Evolutionary conservation across 2,329 filamentous ascomycete genomes (phyloP).

Genomic region (Stagonosporopsis rhizophila): DNA sequence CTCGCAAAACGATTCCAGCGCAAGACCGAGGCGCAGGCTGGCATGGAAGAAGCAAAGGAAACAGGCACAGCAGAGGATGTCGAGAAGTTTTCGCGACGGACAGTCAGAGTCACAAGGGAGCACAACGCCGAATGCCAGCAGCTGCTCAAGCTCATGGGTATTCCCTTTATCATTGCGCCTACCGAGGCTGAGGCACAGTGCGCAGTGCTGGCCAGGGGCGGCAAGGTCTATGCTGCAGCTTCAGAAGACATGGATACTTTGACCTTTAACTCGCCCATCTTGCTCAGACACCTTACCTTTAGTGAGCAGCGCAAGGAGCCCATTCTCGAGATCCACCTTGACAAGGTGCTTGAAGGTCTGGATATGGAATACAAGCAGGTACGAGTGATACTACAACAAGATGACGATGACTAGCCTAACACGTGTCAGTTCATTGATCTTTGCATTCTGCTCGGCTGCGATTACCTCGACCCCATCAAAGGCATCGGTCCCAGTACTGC

Average conservation of each 20-base stretch:
- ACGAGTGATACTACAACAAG: constrained; percentile 16
- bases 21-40: constrained; percentile 89
- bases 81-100: constrained; percentile 94
- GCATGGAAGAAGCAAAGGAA: constrained; percentile 94
- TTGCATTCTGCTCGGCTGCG: constrained; percentile 95
- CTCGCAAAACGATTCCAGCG: constrained; percentile 94
- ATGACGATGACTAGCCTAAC: background rate
- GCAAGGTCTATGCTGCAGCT: constrained; percentile 95
- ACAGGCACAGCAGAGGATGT: constrained; percentile 97
- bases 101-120: constrained; percentile 92
- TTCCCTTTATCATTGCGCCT: constrained; percentile 92
- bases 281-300: constrained; percentile 92
- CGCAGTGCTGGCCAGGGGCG: constrained; percentile 83
- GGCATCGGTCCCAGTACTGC: constrained; percentile 93
- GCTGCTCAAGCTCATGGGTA: constrained; percentile 91
- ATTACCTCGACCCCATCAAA: constrained; percentile 95
- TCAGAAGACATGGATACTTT: constrained; percentile 99
- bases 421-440: constrained; percentile 85
- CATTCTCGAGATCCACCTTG: constrained; percentile 91
- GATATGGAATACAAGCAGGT: constrained; percentile 88
- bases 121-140: constrained; percentile 95
- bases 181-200: constrained; percentile 98
- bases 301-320: constrained; percentile 97
- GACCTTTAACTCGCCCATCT: constrained; percentile 90
- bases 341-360: constrained; percentile 84